phyloP scores from a whole-genome alignment of 164 flowering plant genomes.

The Aristolochia fimbriata region DNA sequence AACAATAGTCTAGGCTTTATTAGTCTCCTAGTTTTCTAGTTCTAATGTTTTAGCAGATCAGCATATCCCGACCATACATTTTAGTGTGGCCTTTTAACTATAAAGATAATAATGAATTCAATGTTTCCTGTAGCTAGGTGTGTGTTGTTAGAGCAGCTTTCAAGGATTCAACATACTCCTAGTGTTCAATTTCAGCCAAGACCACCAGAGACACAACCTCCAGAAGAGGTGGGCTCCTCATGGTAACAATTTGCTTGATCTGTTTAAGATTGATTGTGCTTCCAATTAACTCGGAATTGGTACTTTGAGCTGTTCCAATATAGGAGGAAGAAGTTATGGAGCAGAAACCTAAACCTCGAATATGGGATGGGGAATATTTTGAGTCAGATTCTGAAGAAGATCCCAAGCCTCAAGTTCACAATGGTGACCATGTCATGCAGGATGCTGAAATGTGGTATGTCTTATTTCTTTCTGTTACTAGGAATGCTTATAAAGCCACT shows the following conservation, averaged over 20 bases:
- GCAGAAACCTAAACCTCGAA: conserved; percentile 46
- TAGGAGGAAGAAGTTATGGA: conserved; percentile 74
- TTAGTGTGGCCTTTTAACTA: neutral
- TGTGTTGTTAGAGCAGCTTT: conserved; percentile 63
- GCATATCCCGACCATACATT: too few species aligned
- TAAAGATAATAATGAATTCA: neutral
- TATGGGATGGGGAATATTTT: conserved; percentile 65
- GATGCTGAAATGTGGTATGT: conserved; percentile 18
- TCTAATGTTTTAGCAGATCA: too few species aligned
- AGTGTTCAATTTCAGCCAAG: conserved; percentile 73
- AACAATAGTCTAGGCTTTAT: too few species aligned
- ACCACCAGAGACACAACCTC: conserved; percentile 46
- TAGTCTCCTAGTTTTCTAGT: too few species aligned
- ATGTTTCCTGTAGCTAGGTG: conserved; percentile 30
- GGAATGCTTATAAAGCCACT: neutral
- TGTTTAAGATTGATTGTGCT: too few species aligned
- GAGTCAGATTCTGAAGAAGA: conserved; percentile 63
- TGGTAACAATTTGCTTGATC: neutral
- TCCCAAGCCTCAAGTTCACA: conserved; percentile 19
- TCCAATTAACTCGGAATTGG: too few species aligned
- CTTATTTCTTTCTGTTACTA: neutral
- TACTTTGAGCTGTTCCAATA: conserved; percentile 6
- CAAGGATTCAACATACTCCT: conserved; percentile 66
- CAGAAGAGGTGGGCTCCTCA: conserved; percentile 48
- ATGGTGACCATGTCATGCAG: conserved; percentile 10